Evolutionary conservation across 306 rosid genomes (phyloP), one percentile per base, ranked within the genome.

Genomic region (Ormosia semicastrata): DNA sequence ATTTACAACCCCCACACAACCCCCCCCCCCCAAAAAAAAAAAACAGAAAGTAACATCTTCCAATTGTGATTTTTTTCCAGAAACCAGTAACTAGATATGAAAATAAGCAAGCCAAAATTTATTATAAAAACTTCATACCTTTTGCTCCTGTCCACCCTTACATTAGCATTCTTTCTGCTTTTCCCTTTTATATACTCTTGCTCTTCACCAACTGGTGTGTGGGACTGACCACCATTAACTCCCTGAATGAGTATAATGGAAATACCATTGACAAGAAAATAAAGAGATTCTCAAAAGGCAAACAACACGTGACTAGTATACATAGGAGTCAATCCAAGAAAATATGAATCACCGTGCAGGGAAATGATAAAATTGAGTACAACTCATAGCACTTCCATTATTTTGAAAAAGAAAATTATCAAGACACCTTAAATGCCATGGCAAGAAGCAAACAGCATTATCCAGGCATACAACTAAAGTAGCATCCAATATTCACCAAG

Each of bases 191-290:
- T 36, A 74, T 79, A 62, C 56, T 66, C 83, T 40, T 76, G 87
- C 76, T 82, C 86, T 77, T 83, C 86, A 69, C 78, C 85, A 77
- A 73, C 83, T 44, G 89, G 57, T 29, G 90, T 46, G 56, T 50
- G 76, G 58, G 87, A 69, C 53, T 60, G 85, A 84, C 71, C 89
- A 44, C 83, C 86, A 71, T 81, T 89, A 83, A 88, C 91, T 82
- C 91, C 97, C 97, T 95, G 87, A 56, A 84, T 63, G 78, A 72
- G 70, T 49, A 81, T 33, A 78, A 81, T 36, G 41, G 34, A 77
- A 77, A 60, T 11, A 82, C 41, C 67, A 84, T 58, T 13, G 64
- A 57, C 66, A 15, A 76, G 69, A 88, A 57, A 71, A 80, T 78
- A 52, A 12, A 74, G 18, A 76, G 57, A 78, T 54, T 32, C 17